Evolutionary conservation across 139 green algal genomes (phyloP).

Genomic region (Marvania coccoides): DNA sequence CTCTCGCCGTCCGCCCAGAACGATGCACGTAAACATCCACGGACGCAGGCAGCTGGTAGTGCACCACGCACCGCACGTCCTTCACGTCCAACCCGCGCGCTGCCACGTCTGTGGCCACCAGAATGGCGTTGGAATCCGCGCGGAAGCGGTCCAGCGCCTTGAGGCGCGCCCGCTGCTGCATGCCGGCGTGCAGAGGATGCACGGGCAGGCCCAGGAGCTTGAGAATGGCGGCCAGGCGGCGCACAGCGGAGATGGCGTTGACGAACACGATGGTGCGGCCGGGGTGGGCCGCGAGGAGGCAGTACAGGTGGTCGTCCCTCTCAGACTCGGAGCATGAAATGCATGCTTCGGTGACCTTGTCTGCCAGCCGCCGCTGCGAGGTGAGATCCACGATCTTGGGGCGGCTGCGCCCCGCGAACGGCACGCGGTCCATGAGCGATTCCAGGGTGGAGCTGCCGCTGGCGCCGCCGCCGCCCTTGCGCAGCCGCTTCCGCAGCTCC

Average conservation of each 20-base stretch:
- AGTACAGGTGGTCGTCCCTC: constrained; percentile 80
- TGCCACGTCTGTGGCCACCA: constrained; percentile 96
- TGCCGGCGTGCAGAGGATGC: constrained; percentile 52
- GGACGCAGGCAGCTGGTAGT: constrained; percentile 92
- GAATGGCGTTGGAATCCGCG: constrained; percentile 46
- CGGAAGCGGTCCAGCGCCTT: constrained; percentile 91
- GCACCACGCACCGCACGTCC: constrained; percentile 62
- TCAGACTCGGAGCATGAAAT: constrained; percentile 52
- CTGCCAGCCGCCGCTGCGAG: constrained; percentile 38
- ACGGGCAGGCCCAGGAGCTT: constrained; percentile 68
- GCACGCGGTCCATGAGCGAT: constrained; percentile 69
- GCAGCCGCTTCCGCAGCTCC: constrained; percentile 55
- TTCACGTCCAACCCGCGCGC: constrained; percentile 88
- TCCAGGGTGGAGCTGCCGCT: constrained; percentile 59
- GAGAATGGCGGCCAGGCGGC: constrained; percentile 75
- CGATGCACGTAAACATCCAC: constrained; percentile 96
- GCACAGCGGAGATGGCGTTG: constrained; percentile 74
- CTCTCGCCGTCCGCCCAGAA: constrained; percentile 80
- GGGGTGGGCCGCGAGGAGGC: constrained; percentile 69
- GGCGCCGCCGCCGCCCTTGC: constrained; percentile 51
- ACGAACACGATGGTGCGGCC: constrained; percentile 90
- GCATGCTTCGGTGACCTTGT: constrained; percentile 48
- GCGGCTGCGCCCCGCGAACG: constrained; percentile 34
- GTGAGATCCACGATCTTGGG: constrained; percentile 79
- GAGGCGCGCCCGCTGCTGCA: constrained; percentile 91